Base-by-base conservation (phyloP, 2,329 filamentous ascomycete species). In the Rhynchosporium secalis region DNA sequence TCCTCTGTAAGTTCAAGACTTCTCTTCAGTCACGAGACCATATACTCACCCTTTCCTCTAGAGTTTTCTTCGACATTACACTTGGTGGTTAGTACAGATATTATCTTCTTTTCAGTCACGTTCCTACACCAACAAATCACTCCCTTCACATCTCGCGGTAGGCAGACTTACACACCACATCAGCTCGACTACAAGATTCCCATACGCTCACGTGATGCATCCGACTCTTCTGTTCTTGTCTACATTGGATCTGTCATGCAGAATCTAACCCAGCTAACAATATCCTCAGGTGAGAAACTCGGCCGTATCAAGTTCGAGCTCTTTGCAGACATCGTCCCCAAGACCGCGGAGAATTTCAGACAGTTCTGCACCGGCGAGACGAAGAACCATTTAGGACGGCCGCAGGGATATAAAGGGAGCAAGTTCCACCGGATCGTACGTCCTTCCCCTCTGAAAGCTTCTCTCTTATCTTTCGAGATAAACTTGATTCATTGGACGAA, bases 301-400 rank as follows among this genome's bases (percentile, higher is more conserved):
- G 93, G 93, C 66, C 88, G 92, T 62, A 86, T 96, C 72, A 93
- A 90, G 68, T 92, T 96, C 76, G 91, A 97, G 77, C 86, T 99
- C 65, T 97, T 95, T 81, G 86, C 88, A 65, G 84, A 96, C 77
- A 81, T 89, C 28, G 90, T 92, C 0, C 92, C 93, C 66, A 88
- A 88, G 72, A 98, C 95, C 8, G 91, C 92, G 36, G 95, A 98
- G 77, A 98, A 98, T 80, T 98, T 99, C 76, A 90, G 93, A 52
- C 92, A 96, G 74, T 96, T 96, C 79, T 97, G 93, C 79, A 98
- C 94, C 0, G 95, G 95, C 71, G 94, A 98, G 80, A 87, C 84
- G 68, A 96, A 92, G 78, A 90, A 90, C 73, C 76, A 84, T 56
- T 83, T 86, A 9, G 91, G 92, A 40, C 83, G 87, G 66, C 89